phyloP scores from a whole-genome alignment of 106 monocot genomes.

The Hemerocallis citrina region DNA sequence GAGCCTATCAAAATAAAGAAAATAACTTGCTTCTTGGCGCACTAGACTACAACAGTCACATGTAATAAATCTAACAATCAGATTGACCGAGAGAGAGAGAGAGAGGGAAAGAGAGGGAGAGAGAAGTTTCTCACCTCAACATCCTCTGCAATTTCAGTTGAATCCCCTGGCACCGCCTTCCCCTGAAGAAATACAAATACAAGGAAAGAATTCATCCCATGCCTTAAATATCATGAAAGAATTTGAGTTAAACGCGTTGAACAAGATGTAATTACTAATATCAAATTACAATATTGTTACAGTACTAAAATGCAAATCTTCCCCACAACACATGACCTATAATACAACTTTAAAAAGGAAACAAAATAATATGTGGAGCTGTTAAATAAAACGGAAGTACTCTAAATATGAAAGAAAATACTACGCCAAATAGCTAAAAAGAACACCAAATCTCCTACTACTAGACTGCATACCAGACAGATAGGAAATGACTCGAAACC shows the following conservation, averaged over 20 bases:
- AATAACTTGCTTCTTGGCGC: neutral
- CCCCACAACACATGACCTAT: neutral
- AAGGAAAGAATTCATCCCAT: neutral
- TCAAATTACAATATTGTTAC: neutral
- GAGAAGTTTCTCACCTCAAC: neutral
- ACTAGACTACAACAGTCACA: neutral
- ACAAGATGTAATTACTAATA: neutral
- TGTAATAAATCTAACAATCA: neutral
- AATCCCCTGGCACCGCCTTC: conserved; percentile 4
- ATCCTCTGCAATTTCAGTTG: conserved; percentile 5
- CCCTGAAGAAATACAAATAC: conserved; percentile 1
- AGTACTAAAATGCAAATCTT: neutral
- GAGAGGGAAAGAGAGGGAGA: neutral
- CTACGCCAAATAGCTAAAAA: neutral
- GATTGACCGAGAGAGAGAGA: neutral
- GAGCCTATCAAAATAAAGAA: neutral
- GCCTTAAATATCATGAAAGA: neutral
- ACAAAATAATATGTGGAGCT: neutral
- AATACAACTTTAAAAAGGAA: too few relatives aligned
- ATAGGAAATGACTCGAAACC: too few relatives aligned
- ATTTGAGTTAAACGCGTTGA: neutral
- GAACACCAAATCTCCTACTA: neutral
- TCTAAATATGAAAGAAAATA: neutral
- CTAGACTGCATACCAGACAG: too few relatives aligned
- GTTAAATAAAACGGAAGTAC: neutral